Base-by-base conservation (phyloP, 2,329 filamentous ascomycete species). In the Gliomastix tumulicola region DNA sequence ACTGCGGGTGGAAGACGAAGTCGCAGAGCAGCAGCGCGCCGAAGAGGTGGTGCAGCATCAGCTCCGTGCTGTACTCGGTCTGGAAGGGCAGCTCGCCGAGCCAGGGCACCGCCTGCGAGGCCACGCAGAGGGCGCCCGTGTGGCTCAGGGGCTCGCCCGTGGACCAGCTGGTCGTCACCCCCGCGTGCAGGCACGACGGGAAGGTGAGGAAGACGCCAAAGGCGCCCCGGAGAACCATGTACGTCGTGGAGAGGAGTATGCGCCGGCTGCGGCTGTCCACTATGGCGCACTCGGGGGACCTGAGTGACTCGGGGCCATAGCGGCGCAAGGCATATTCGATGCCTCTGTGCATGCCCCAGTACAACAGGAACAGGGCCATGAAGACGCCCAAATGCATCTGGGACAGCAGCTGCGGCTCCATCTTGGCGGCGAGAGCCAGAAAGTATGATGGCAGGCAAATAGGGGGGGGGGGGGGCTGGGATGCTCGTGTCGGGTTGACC, bases 31-130 rank as follows among this genome's bases (percentile, higher is more conserved):
- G 41, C 11, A 46, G 4, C 8, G 50, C 37, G 37, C 50, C 52
- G 15, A 50, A 20, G 2, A 53, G 19, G 27, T 53, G 50, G 13
- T 54, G 50, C 5, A 48, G 12, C 21, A 53, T 46, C 18, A 53
- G 36, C 23, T 52, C 46, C 7, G 30, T 15, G 3, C 43, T 48
- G 33, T 39, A 47, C 25, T 41, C 28, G 7, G 38, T 37, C 15
- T 42, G 22, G 7, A 41, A 18, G 0, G 42, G 36, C 8, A 51
- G 21, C 32, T 53, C 50, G 22, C 43, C 41, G 3, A 44, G 39
- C 50, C 50, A 54, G 9, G 49, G 39, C 0, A 38, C 41, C 12
- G 43, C 33, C 19, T 53, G 50, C n/a, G 50, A 43, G 10, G 43
- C 48, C 3, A 51, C 28, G 21, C 50, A 53, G 18, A 53, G 30